Conservation (phyloP, 352 stramenopile genomes). For the Pythium scleroteichum region DNA sequence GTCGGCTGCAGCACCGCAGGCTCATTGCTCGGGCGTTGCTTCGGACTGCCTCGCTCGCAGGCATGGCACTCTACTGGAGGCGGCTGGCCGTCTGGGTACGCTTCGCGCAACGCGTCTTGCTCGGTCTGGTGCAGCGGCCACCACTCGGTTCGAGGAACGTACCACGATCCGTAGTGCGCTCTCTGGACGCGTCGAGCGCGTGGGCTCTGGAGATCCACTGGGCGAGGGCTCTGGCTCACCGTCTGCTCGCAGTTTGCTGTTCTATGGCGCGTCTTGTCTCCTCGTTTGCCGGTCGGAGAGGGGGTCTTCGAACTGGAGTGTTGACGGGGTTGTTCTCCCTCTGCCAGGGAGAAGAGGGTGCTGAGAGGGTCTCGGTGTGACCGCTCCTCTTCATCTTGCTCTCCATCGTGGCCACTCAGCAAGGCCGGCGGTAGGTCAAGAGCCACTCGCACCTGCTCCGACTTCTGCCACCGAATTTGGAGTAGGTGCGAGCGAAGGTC, state of each 20-base stretch:
- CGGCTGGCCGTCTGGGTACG: slow-evolving; percentile 21
- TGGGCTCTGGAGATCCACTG: slow-evolving; percentile 3
- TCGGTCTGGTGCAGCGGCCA: slow-evolving; percentile 45
- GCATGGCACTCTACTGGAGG: slow-evolving; percentile 4
- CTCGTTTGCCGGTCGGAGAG: too few relatives aligned
- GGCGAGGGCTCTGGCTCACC: too few relatives aligned
- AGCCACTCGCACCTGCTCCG: slow-evolving; percentile 37
- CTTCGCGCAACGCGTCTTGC: slow-evolving; percentile 33
- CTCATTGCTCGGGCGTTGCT: slow-evolving; percentile 8
- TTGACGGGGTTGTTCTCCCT: neutral
- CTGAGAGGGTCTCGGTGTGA: neutral
- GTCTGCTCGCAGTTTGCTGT: neutral
- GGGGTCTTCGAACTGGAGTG: too few relatives aligned
- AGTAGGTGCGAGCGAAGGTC: neutral
- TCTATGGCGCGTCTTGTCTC: neutral
- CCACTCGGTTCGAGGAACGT: slow-evolving; percentile 54
- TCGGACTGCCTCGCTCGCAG: slow-evolving; percentile 6
- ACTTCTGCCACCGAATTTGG: slow-evolving; percentile 57
- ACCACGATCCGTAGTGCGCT: slow-evolving; percentile 56
- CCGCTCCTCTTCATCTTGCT: neutral
- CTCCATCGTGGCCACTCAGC: neutral
- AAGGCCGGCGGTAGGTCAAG: slow-evolving; percentile 33
- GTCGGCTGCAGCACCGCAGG: neutral
- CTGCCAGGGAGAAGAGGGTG: slow-evolving; percentile 11
- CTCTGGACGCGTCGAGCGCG: slow-evolving; percentile 18